Conservation (phyloP, 2,329 filamentous ascomycete species). For the Talaromyces sp. region DNA sequence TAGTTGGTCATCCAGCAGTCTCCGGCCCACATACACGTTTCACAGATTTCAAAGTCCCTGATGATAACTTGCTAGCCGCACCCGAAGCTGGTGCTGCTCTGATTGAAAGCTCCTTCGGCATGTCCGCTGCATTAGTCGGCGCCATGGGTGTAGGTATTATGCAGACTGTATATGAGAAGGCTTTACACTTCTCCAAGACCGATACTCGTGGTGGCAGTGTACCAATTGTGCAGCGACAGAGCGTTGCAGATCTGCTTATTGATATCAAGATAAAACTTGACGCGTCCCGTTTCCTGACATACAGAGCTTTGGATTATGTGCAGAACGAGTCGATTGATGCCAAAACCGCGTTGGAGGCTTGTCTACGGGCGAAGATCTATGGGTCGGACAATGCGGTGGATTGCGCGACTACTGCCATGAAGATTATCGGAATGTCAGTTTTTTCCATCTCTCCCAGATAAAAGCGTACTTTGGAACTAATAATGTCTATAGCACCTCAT, state of each 20-base stretch:
- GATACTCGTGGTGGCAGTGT: conserved; percentile 48
- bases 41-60: conserved; percentile 28
- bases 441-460: neutral
- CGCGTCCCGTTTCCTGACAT: conserved; percentile 43
- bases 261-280: conserved; percentile 53
- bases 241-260: conserved; percentile 52
- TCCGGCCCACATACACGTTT: conserved; percentile 46
- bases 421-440: conserved; percentile 48
- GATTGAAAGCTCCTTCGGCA: conserved; percentile 45
- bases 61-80: conserved; percentile 44
- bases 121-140: conserved; percentile 43
- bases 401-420: conserved; percentile 50
- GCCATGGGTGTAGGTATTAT: conserved; percentile 55
- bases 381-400: conserved; percentile 51
- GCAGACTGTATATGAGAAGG: conserved; percentile 53
- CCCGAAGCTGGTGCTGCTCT: conserved; percentile 45
- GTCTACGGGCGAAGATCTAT: conserved; percentile 52
- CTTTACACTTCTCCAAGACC: conserved; percentile 49
- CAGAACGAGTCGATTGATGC: conserved; percentile 17
- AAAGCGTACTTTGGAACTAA: neutral
- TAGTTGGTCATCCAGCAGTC: conserved; percentile 48
- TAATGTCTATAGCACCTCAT: conserved; percentile 33
- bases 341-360: conserved; percentile 46
- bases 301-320: conserved; percentile 24
- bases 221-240: conserved; percentile 49